Evolutionary conservation across 805 yeast species (phyloP).

Genomic region (Yamadazyma sp.): DNA sequence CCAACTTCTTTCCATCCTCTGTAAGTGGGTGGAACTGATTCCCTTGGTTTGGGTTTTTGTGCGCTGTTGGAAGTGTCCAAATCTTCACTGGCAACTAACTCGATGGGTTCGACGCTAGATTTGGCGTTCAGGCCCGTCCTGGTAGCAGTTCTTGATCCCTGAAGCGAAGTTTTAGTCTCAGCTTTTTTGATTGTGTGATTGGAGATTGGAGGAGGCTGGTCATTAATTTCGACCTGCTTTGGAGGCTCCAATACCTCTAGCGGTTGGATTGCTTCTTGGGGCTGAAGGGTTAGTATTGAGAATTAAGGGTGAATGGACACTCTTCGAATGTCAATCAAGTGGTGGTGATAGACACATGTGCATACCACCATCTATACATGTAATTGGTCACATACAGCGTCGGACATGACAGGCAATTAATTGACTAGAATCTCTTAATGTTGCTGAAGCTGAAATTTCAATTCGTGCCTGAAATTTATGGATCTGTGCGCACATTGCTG

Average conservation of each 20-base stretch:
- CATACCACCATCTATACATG: too few relatives aligned
- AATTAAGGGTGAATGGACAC: background rate
- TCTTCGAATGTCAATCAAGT: too few relatives aligned
- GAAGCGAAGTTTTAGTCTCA: slow-evolving; percentile 2
- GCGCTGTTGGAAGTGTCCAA: slow-evolving; percentile 33
- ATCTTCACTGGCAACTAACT: slow-evolving; percentile 36
- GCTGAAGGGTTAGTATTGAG: slow-evolving; percentile 10
- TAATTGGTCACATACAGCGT: slow-evolving; percentile 14
- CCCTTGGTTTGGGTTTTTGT: slow-evolving; percentile 44
- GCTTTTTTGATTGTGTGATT: slow-evolving; percentile 9
- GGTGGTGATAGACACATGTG: too few relatives aligned
- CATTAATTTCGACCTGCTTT: slow-evolving; percentile 11
- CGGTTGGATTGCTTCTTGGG: slow-evolving; percentile 12
- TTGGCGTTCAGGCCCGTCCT: slow-evolving; percentile 3
- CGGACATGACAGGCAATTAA: slow-evolving; percentile 10
- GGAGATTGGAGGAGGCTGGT: slow-evolving; percentile 15
- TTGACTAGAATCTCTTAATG: slow-evolving; percentile 1
- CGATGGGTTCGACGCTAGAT: slow-evolving; percentile 9
- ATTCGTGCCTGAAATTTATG: slow-evolving; percentile 11
- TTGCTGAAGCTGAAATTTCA: slow-evolving; percentile 16
- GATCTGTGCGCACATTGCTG: too few relatives aligned
- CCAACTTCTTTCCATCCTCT: slow-evolving; percentile 96
- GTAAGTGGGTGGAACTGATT: slow-evolving; percentile 62
- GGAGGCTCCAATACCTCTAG: slow-evolving; percentile 17
- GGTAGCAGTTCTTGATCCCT: slow-evolving; percentile 9